Percentiles rank a stretch among this genome's conserved stretches.
Evolutionary conservation across 352 stramenopile species (phyloP).

Genomic region (Aphanomyces astaci): DNA sequence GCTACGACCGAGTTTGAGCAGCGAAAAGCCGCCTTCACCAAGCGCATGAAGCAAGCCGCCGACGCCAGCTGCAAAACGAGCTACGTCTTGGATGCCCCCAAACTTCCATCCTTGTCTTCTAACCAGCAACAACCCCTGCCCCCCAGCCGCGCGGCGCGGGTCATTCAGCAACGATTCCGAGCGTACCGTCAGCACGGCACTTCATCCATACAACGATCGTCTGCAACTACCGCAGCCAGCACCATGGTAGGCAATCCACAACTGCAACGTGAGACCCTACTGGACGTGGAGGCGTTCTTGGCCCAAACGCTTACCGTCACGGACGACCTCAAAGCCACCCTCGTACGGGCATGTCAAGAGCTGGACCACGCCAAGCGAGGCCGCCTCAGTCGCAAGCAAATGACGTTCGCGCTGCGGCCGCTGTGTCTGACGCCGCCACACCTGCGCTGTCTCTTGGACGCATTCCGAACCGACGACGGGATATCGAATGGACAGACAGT

Average conservation of each 20-base stretch:
- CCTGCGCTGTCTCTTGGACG: background rate
- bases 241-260: too few relatives aligned
- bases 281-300: constrained; percentile 13
- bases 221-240: constrained; percentile 21
- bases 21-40: constrained; percentile 57
- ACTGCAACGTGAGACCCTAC: background rate
- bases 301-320: background rate
- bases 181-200: constrained; percentile 20
- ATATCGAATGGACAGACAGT: background rate
- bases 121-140: constrained; percentile 41
- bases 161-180: constrained; percentile 28
- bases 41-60: constrained; percentile 69
- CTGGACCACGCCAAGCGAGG: background rate
- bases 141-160: constrained; percentile 24
- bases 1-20: constrained; percentile 53
- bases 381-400: constrained; percentile 1
- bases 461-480: background rate
- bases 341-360: background rate
- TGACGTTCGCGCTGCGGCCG: background rate
- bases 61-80: constrained; percentile 48
- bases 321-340: background rate
- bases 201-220: constrained; percentile 24
- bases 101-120: constrained; percentile 30
- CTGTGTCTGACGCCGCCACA: background rate
- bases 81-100: constrained; percentile 47